These are phyloP conservation scores for Fraxinus sp. DNA, from an alignment of 305 asterid species.

Conservation along the genomic window DNA sequence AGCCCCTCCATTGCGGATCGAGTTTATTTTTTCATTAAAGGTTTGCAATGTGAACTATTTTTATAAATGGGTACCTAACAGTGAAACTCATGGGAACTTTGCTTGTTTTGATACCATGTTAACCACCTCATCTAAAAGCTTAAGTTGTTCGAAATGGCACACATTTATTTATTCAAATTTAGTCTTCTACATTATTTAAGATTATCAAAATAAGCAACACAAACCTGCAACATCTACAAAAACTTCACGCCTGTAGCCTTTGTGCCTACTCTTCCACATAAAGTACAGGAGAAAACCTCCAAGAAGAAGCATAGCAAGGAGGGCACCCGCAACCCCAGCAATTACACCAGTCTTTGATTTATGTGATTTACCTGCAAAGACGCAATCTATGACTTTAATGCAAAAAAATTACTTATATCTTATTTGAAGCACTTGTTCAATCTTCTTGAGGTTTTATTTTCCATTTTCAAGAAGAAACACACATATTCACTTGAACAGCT, in stretches of 20 bases:
- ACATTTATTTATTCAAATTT: not conserved
- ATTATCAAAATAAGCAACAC: slow-evolving; percentile 17
- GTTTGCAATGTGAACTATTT: not conserved
- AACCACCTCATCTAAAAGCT: not conserved
- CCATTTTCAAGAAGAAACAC: not conserved
- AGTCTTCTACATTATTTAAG: not conserved
- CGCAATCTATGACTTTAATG: not conserved
- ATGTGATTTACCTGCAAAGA: slow-evolving; percentile 51
- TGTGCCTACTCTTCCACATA: slow-evolving; percentile 53
- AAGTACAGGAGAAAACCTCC: slow-evolving; percentile 54
- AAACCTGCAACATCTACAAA: slow-evolving; percentile 90
- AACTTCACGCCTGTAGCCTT: slow-evolving; percentile 60
- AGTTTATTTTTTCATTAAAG: not conserved
- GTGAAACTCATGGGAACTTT: not conserved
- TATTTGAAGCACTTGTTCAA: not conserved
- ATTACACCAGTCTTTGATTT: slow-evolving; percentile 60
- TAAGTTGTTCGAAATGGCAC: not conserved
- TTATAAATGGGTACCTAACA: not conserved
- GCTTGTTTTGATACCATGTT: not conserved
- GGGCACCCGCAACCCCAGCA: slow-evolving; percentile 56
- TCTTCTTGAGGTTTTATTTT: not conserved
- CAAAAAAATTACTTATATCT: not conserved
- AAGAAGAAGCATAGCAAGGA: slow-evolving; percentile 52
- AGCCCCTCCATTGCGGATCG: not conserved
- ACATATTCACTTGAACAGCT: not conserved